Conservation (phyloP, 2,329 filamentous ascomycete genomes). For the Penicillium hesseltinei region DNA sequence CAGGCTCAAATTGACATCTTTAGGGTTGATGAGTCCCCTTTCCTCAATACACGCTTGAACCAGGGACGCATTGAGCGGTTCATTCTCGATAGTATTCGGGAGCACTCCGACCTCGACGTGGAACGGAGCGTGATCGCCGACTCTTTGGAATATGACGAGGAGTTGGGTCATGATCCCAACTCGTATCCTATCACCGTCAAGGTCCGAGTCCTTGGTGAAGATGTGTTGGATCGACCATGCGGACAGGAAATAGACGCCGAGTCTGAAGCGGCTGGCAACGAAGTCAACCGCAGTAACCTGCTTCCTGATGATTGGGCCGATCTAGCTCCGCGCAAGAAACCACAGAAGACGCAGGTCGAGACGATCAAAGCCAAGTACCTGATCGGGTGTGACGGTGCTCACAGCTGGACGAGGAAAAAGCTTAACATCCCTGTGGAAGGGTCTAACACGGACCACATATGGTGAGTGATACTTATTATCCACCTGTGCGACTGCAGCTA, state of each 20-base stretch:
- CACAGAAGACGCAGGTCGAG: slow-evolving; percentile 32
- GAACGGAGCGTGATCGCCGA: slow-evolving; percentile 62
- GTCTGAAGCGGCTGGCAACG: slow-evolving; percentile 44
- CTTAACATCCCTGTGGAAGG: slow-evolving; percentile 58
- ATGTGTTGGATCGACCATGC: slow-evolving; percentile 56
- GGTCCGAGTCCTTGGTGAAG: slow-evolving; percentile 57
- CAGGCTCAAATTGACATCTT: slow-evolving; percentile 62
- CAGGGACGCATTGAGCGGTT: slow-evolving; percentile 70
- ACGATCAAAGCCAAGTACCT: slow-evolving; percentile 60
- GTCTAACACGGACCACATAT: slow-evolving; percentile 49
- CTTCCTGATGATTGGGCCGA: slow-evolving; percentile 58
- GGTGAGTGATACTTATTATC: slow-evolving; percentile 19
- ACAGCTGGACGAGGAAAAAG: slow-evolving; percentile 62
- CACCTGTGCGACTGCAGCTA: not conserved
- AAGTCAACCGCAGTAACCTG: slow-evolving; percentile 61
- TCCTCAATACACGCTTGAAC: slow-evolving; percentile 66
- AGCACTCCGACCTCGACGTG: slow-evolving; percentile 55
- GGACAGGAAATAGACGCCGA: slow-evolving; percentile 21
- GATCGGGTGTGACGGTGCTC: slow-evolving; percentile 67
- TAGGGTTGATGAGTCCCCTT: slow-evolving; percentile 56
- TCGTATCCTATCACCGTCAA: slow-evolving; percentile 62
- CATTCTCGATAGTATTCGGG: slow-evolving; percentile 61
- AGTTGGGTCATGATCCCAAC: slow-evolving; percentile 45
- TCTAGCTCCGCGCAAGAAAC: slow-evolving; percentile 34
- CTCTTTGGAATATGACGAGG: slow-evolving; percentile 55